Base-by-base conservation (phyloP, 441 rosid species). In the Gossypium davidsonii region DNA sequence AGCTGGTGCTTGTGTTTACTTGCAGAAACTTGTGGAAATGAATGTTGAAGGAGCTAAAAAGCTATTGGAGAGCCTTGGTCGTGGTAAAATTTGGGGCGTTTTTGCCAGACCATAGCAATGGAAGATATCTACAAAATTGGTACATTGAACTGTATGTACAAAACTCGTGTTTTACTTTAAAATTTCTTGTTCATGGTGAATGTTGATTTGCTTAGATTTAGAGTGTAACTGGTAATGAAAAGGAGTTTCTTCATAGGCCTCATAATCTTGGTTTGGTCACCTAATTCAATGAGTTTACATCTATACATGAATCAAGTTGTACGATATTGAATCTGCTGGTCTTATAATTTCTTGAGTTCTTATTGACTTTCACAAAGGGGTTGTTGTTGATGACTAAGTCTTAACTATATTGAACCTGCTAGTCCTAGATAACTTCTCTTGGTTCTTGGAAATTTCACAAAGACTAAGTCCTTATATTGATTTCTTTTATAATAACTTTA, bases 1-100 rank as follows among this genome's bases (percentile, higher is more conserved):
- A 11, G 87, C 89, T 11, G 91, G 94, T 55, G 97, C 96, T 67
- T 79, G 81, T 79, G 67, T 78, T 67, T 83, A 90, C 76, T 72
- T 94, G 80, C 93, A 84, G 81, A 90, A 87, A 81, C 90, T 94
- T 52, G 89, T 79, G 39, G 93, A 88, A 67, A 82, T 85, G 86
- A 90, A 94, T 55, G 83, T 88, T 37, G 91, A 92, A 72, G 98
- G 97, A n/a, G 87, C 97, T 62, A 90, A 88, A 85, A 92, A 85
- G 82, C 84, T 93, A 28, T 74, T 83, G 12, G 91, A 89, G 57
- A 79, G 78, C 74, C 90, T 91, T 34, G 76, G 83, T 25, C 84
- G 87, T 12, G 89, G 92, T 64, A 91, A 86, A 83, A 83, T 90
- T 70, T 93, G 96, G 97, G 95, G 91, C 0, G 91, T 93, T 72